Base-by-base conservation (phyloP, 306 rosid species). In the Mimosa pudica region DNA sequence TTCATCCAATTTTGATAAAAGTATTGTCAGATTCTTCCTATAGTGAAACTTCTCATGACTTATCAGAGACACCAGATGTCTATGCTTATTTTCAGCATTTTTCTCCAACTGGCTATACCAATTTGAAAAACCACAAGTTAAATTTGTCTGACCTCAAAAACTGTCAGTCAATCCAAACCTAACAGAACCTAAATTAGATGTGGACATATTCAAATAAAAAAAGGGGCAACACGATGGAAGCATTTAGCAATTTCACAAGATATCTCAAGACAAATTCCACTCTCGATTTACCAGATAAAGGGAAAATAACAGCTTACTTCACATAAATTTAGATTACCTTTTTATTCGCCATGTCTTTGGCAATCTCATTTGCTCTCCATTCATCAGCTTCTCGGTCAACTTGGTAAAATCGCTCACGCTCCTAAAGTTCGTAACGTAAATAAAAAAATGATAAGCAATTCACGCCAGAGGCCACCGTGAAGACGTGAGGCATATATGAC, bases 311-410 rank as follows among this genome's bases (percentile, higher is more conserved):
- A 42, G 42, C 55, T 18, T 57, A 74, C 36, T 35, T 71, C 18
- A 13, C 41, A 70, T 73, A 70, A 42, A 57, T 1, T 69, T 24
- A 74, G 73, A 61, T 87, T 87, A 95, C 98, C 98, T 92, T 92
- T 71, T 73, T 79, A 72, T 85, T 89, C 12, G 97, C 98, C 84
- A 85, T 85, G 72, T 90, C 96, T 84, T 92, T 92, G 30, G 96
- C 97, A 67, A 91, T 89, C 78, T 92, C 98, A 83, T 90, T 88
- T 41, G 89, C 93, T 79, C 91, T 88, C 98, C 98, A 95, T 73
- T 95, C 97, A 83, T 92, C 94, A 58, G 98, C 98, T 87, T 92
- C 92, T 61, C 62, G 85, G 85, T 92, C 92, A 46, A 86, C 90
- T 84, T 58, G 87, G 33, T 87, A 88, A 84, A 87, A 92, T 75